Conservation (phyloP, 2,329 filamentous ascomycete genomes). For the Ophiocordyceps camponoti-leonardi region DNA sequence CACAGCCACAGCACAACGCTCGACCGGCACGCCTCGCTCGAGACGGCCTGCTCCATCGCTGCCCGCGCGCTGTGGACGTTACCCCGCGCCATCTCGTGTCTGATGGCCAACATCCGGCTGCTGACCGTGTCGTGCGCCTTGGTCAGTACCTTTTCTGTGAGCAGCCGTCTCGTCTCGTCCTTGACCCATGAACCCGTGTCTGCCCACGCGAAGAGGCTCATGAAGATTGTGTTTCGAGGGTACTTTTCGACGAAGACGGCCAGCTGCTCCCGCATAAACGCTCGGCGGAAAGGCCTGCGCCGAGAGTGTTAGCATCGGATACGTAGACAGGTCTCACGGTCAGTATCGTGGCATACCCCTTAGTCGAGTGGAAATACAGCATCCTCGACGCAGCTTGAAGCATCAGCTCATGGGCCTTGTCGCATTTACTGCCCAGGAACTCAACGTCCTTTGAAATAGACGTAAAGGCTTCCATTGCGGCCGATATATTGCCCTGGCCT, state of each 20-base stretch:
- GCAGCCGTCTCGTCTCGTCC: constrained; percentile 55
- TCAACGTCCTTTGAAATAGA: constrained; percentile 24
- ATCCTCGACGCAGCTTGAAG: constrained; percentile 53
- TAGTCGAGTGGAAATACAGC: constrained; percentile 46
- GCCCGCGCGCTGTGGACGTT: constrained; percentile 30
- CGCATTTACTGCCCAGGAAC: constrained; percentile 14
- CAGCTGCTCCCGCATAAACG: constrained; percentile 45
- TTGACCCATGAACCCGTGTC: constrained; percentile 56
- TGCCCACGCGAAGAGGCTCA: constrained; percentile 56
- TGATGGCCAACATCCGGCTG: constrained; percentile 30
- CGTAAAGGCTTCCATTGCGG: constrained; percentile 25
- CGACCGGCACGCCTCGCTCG: constrained; percentile 18
- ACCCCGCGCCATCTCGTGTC: constrained; percentile 29
- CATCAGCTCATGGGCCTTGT: constrained; percentile 38
- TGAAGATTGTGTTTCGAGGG: constrained; percentile 60
- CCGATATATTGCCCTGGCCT: constrained; percentile 36
- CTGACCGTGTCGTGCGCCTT: constrained; percentile 21
- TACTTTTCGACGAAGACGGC: constrained; percentile 43
- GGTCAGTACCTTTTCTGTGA: constrained; percentile 33
- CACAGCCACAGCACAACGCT: constrained; percentile 29
- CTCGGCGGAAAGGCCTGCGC: constrained; percentile 46
- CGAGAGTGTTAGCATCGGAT: background rate
- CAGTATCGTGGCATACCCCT: constrained; percentile 23
- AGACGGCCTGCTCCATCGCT: constrained; percentile 34
- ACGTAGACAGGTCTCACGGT: background rate